These are phyloP conservation scores for Pseudevernia furfuracea DNA, from an alignment of 495 filamentous ascomycete genomes.

Conservation along the genomic window DNA sequence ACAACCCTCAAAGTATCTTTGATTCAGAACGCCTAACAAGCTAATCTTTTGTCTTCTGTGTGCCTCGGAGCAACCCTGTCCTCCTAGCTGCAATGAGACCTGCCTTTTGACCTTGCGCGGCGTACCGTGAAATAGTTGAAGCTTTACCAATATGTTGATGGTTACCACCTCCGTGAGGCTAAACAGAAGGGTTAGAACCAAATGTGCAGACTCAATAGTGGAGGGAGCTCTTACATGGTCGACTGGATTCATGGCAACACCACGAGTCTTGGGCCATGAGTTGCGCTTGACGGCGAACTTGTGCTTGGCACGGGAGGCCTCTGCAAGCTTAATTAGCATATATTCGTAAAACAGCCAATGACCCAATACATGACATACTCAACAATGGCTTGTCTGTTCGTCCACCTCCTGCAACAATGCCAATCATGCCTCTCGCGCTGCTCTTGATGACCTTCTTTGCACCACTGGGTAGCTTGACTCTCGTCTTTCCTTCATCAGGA, in stretches of 20 bases:
- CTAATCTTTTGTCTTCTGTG: conserved; percentile 98
- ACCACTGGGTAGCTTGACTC: conserved; percentile 96
- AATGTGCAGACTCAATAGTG: background rate
- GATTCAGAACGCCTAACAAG: background rate
- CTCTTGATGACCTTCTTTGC: conserved; percentile 98
- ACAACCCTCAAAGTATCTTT: conserved; percentile 9
- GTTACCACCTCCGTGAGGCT: conserved; percentile 99
- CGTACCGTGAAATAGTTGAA: conserved; percentile 97
- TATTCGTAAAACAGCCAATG: background rate
- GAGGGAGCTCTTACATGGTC: conserved; percentile 67
- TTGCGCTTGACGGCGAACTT: conserved; percentile 99
- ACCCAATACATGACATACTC: conserved; percentile 43
- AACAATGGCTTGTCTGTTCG: conserved; percentile 98
- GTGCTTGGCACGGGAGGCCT: conserved; percentile 97
- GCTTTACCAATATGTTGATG: conserved; percentile 99
- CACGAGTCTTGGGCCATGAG: conserved; percentile 99
- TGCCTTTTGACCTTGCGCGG: conserved; percentile 97
- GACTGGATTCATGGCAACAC: conserved; percentile 99
- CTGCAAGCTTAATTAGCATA: conserved; percentile 34
- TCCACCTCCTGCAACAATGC: conserved; percentile 98
- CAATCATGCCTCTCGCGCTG: conserved; percentile 92
- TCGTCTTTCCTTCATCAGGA: conserved; percentile 97
- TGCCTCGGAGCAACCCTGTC: conserved; percentile 98
- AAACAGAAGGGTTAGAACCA: conserved; percentile 34
- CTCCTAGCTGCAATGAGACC: conserved; percentile 99